Conservation (phyloP, 2,329 filamentous ascomycete genomes). For the Torrubiella hemipterigena region DNA sequence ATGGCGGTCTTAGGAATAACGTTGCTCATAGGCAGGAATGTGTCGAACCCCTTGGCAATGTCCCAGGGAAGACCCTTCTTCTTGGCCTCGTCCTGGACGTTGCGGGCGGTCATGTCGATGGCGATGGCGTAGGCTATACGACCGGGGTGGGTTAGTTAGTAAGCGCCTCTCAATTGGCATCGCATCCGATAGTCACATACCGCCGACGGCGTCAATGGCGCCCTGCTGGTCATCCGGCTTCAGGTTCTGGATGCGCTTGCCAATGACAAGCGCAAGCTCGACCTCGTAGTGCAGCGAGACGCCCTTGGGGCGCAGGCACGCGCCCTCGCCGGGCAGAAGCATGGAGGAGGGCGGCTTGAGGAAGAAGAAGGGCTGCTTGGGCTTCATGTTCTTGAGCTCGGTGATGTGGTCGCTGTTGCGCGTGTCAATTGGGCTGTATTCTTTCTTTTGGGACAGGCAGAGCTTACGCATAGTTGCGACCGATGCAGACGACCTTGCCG, state of each 20-base stretch:
- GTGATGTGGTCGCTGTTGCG: conserved; percentile 70
- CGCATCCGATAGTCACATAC: conserved; percentile 31
- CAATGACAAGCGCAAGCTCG: conserved; percentile 82
- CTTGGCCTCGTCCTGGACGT: conserved; percentile 93
- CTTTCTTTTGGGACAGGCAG: conserved; percentile 10
- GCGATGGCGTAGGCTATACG: conserved; percentile 66
- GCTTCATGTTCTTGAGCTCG: conserved; percentile 76
- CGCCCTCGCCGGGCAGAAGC: conserved; percentile 64
- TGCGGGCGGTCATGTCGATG: conserved; percentile 96
- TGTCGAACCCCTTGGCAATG: conserved; percentile 96
- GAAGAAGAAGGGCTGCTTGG: conserved; percentile 98
- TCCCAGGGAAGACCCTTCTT: conserved; percentile 93
- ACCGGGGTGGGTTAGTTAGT: neutral
- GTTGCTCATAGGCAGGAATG: conserved; percentile 79
- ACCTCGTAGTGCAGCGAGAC: conserved; percentile 90
- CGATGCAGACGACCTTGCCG: conserved; percentile 81
- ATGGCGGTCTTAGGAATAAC: conserved; percentile 72
- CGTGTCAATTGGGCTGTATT: neutral
- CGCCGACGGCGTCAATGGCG: conserved; percentile 73
- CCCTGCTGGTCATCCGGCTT: conserved; percentile 59
- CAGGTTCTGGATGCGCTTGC: conserved; percentile 67
- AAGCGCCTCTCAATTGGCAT: neutral
- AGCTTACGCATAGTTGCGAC: conserved; percentile 85
- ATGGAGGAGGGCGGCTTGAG: conserved; percentile 87
- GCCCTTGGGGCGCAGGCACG: conserved; percentile 70